A percentile compares a stretch with the other conserved stretches of the same genome.
Evolutionary conservation across 202 grass and related monocot genomes (phyloP).

Genomic region (Dendrocalamus latiflorus): DNA sequence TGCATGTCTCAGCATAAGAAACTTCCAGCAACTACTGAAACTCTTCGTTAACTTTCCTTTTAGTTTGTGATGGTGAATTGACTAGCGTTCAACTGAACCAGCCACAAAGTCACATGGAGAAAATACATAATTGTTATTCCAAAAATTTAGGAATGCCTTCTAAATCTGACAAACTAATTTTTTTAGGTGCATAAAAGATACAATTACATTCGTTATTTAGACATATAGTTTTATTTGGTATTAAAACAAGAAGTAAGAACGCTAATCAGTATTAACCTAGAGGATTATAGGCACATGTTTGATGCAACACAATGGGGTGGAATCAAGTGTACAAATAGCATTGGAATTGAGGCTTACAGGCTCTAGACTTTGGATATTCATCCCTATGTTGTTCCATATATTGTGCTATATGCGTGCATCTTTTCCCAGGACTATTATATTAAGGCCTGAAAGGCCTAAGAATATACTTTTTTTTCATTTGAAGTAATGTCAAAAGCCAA

Average conservation of each 20-base stretch:
- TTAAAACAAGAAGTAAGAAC: neutral
- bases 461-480: neutral
- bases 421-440: neutral
- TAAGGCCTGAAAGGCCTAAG: neutral
- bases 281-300: neutral
- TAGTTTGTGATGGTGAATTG: neutral
- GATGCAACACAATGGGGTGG: neutral
- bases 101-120: neutral
- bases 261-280: neutral
- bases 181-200: neutral
- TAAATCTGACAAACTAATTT: neutral
- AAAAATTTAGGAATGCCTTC: neutral
- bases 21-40: neutral
- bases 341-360: neutral
- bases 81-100: neutral
- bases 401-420: neutral
- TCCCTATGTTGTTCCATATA: too few relatives aligned
- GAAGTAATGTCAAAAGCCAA: neutral
- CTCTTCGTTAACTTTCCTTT: neutral
- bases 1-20: conserved; percentile 4
- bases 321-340: neutral
- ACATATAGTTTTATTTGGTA: neutral
- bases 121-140: neutral
- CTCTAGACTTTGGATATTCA: neutral
- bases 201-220: neutral